A percentile compares a stretch with the other conserved stretches of the same genome.
phyloP scores from a whole-genome alignment of 352 stramenopile species.

The Peronosclerospora sorghi region DNA sequence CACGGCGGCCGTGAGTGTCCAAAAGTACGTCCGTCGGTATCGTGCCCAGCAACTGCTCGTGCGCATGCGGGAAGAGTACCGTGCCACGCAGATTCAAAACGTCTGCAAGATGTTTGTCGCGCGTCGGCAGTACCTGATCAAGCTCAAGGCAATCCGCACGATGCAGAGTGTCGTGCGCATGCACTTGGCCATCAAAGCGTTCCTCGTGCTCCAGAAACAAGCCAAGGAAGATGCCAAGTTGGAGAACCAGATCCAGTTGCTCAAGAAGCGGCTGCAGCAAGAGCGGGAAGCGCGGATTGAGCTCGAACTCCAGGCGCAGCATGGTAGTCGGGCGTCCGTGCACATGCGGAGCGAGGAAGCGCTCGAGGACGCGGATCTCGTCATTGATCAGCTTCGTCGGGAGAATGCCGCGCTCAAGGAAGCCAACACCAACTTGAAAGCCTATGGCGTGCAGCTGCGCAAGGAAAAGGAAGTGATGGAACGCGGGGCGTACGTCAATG shows the following conservation, averaged over 20 bases:
- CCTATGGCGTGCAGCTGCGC: slow-evolving; percentile 65
- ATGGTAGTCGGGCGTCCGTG: slow-evolving; percentile 55
- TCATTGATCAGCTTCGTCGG: slow-evolving; percentile 76
- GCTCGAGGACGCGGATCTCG: slow-evolving; percentile 63
- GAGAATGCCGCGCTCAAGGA: slow-evolving; percentile 81
- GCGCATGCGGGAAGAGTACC: slow-evolving; percentile 48
- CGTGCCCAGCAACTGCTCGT: slow-evolving; percentile 48
- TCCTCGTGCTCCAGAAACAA: slow-evolving; percentile 67
- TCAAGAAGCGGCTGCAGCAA: slow-evolving; percentile 88
- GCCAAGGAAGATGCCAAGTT: slow-evolving; percentile 92
- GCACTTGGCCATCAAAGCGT: slow-evolving; percentile 66
- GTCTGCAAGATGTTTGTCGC: slow-evolving; percentile 76
- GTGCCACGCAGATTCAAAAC: slow-evolving; percentile 76
- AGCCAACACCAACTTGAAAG: slow-evolving; percentile 75
- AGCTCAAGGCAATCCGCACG: slow-evolving; percentile 54
- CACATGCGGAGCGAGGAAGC: slow-evolving; percentile 73
- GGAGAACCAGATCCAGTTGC: slow-evolving; percentile 90
- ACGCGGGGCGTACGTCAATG: slow-evolving; percentile 78
- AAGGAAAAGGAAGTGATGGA: slow-evolving; percentile 88
- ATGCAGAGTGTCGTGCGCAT: slow-evolving; percentile 80
- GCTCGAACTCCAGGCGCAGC: slow-evolving; percentile 58
- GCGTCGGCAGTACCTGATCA: slow-evolving; percentile 46
- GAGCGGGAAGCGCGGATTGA: slow-evolving; percentile 81
- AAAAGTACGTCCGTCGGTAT: slow-evolving; percentile 54
- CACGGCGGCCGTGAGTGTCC: slow-evolving; percentile 42